These are phyloP conservation scores for Coemansia sp. DNA, from an alignment of 192 early-diverging fungal species.

Conservation along the genomic window DNA sequence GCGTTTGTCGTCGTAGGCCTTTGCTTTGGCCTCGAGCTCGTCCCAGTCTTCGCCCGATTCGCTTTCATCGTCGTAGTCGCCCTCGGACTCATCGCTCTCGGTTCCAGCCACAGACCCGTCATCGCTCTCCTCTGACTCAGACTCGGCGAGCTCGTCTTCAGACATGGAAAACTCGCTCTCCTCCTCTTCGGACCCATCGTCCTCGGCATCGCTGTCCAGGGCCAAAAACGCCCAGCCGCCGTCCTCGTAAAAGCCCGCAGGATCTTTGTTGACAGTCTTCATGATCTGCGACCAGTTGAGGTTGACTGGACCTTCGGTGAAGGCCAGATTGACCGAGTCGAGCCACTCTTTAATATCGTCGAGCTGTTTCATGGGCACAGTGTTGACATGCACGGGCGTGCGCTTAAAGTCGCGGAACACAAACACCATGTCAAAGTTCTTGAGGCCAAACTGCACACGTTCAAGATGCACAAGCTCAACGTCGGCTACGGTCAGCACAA, in stretches of 20 bases:
- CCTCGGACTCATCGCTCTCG: constrained; percentile 59
- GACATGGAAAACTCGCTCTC: constrained; percentile 66
- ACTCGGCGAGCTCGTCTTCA: constrained; percentile 56
- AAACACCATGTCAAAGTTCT: constrained; percentile 99
- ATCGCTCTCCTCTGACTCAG: constrained; percentile 46
- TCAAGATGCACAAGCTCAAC: constrained; percentile 96
- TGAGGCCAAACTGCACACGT: constrained; percentile 93
- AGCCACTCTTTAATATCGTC: constrained; percentile 97
- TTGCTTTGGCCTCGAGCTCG: constrained; percentile 74
- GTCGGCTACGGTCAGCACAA: constrained; percentile 85
- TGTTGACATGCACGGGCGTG: constrained; percentile 92
- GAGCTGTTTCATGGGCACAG: constrained; percentile 85
- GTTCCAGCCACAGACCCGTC: constrained; percentile 19
- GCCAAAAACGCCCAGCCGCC: constrained; percentile 93
- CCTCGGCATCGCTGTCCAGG: constrained; percentile 59
- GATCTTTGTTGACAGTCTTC: constrained; percentile 95
- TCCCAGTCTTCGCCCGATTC: constrained; percentile 81
- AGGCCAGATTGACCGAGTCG: constrained; percentile 86
- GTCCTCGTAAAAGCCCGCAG: constrained; percentile 83
- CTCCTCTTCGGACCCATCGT: constrained; percentile 57
- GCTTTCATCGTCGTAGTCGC: constrained; percentile 64
- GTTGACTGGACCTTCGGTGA: constrained; percentile 91
- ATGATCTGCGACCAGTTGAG: constrained; percentile 96
- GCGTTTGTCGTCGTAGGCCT: constrained; percentile 54
- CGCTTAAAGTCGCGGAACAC: constrained; percentile 91